Evolutionary conservation across 2,329 filamentous ascomycete species (phyloP).

Genomic region (Ceratocystis ficicola): DNA sequence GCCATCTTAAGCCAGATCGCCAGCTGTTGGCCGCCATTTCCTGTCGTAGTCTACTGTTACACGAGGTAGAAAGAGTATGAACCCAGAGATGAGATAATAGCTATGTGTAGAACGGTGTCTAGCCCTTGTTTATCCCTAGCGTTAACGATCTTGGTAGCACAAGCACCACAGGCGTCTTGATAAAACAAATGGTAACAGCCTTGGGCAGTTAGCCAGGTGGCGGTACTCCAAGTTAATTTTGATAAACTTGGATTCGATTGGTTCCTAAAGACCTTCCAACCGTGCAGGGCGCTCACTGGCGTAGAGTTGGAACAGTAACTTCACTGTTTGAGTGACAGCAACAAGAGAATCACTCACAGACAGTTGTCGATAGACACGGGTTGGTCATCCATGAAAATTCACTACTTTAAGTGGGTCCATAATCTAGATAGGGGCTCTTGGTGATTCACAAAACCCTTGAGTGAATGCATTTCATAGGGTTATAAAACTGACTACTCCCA

Average conservation of each 20-base stretch:
- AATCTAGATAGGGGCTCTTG: too few relatives aligned
- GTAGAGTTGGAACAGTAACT: background rate
- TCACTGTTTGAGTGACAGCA: background rate
- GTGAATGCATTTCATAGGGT: too few relatives aligned
- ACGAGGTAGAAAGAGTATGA: background rate
- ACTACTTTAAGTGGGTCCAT: too few relatives aligned
- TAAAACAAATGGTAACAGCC: background rate
- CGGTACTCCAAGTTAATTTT: background rate
- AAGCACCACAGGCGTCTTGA: constrained; percentile 2
- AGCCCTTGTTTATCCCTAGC: background rate
- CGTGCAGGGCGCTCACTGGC: background rate
- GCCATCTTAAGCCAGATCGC: constrained; percentile 1
- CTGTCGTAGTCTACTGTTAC: background rate
- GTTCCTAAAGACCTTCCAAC: background rate
- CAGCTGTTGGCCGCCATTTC: background rate
- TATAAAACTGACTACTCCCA: background rate
- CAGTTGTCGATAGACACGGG: too few relatives aligned
- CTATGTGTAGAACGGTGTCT: background rate
- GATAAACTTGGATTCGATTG: background rate
- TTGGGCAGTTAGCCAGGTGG: background rate
- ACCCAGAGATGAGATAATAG: background rate
- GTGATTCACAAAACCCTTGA: background rate
- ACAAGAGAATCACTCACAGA: too few relatives aligned
- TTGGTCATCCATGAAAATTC: too few relatives aligned
- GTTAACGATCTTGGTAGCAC: background rate